Conservation (phyloP, 495 filamentous ascomycete species). For the Aspergillus haitiensis region DNA sequence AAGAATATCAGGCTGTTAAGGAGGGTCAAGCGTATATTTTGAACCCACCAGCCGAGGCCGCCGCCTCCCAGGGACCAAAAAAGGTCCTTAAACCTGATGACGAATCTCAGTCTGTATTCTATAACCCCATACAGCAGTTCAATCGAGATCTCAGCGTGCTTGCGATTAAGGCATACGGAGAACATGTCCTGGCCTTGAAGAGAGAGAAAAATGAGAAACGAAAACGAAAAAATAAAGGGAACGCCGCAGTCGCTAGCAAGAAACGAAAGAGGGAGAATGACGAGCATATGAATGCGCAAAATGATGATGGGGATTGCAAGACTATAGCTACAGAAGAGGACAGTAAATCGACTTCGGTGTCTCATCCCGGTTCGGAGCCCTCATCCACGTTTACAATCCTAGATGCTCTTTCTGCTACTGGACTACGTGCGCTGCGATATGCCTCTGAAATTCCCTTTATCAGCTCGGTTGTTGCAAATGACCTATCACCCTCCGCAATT, state of each 20-base stretch:
- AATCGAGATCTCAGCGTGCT: constrained; percentile 94
- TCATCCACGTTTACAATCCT: constrained; percentile 69
- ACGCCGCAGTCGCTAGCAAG: constrained; percentile 46
- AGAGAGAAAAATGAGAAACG: constrained; percentile 38
- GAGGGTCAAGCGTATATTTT: constrained; percentile 71
- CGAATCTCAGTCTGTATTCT: constrained; percentile 80
- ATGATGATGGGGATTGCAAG: constrained; percentile 9
- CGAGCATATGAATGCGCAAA: constrained; percentile 5
- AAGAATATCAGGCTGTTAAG: constrained; percentile 60
- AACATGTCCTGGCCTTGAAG: constrained; percentile 57
- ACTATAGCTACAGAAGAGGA: constrained; percentile 9
- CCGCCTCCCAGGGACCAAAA: constrained; percentile 43
- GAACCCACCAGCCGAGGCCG: constrained; percentile 52
- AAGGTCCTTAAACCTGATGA: constrained; percentile 49
- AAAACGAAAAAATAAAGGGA: constrained; percentile 43
- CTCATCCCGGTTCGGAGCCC: constrained; percentile 18
- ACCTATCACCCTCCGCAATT: constrained; percentile 75
- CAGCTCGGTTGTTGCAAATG: constrained; percentile 84
- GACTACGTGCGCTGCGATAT: constrained; percentile 88
- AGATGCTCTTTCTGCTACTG: constrained; percentile 92
- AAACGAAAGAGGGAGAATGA: constrained; percentile 47
- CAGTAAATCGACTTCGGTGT: not conserved
- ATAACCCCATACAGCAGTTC: constrained; percentile 98
- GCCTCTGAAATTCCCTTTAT: constrained; percentile 82
- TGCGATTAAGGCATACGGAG: constrained; percentile 80